phyloP scores from a whole-genome alignment of 164 flowering plant genomes.

The Magnolia kwangsiensis region DNA sequence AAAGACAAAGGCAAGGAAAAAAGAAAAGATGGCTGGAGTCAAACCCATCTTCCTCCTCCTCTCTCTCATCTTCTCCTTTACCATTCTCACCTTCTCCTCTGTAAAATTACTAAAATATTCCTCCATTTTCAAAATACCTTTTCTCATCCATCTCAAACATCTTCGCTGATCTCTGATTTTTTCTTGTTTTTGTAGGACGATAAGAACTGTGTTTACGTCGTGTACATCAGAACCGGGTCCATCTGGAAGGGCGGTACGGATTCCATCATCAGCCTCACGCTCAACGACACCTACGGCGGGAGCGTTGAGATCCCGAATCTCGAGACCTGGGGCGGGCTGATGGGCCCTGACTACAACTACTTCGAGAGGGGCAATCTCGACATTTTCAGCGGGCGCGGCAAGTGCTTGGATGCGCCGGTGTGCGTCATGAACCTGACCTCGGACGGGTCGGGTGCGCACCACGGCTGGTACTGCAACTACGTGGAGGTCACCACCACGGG shows the following conservation, averaged over 20 bases:
- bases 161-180: neutral
- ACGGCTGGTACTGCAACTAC: constrained; percentile 86
- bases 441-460: constrained; percentile 68
- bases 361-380: constrained; percentile 89
- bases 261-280: constrained; percentile 49
- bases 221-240: constrained; percentile 74
- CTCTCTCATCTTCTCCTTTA: constrained; percentile 5
- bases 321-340: constrained; percentile 81
- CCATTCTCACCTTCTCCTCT: constrained; percentile 11
- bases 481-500: constrained; percentile 79
- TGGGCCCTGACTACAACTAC: constrained; percentile 65
- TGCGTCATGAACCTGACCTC: constrained; percentile 74
- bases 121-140: neutral
- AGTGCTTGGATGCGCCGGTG: constrained; percentile 44
- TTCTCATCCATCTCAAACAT: neutral
- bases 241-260: constrained; percentile 76
- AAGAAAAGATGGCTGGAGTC: neutral
- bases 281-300: constrained; percentile 39
- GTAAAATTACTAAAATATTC: neutral
- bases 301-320: constrained; percentile 38
- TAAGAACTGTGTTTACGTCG: constrained; percentile 76
- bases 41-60: constrained; percentile 12
- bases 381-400: constrained; percentile 70
- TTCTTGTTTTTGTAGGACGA: constrained; percentile 9
- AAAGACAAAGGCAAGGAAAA: neutral